Percentiles rank a stretch among this genome's conserved stretches.
These are phyloP conservation scores for Pseudotsuga menziesii DNA, from an alignment of 75 land plant genomes.

Conservation along the genomic window DNA sequence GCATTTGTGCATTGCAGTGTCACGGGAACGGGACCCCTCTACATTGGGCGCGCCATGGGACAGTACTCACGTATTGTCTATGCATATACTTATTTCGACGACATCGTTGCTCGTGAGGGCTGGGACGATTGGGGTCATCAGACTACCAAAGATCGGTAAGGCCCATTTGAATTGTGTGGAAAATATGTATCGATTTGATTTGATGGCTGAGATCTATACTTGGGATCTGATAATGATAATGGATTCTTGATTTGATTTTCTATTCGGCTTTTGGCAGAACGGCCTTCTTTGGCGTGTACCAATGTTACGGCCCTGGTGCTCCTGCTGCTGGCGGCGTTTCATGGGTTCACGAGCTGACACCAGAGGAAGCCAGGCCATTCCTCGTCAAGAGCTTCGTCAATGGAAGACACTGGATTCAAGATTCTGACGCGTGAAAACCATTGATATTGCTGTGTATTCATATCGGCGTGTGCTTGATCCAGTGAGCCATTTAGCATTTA, in stretches of 20 bases:
- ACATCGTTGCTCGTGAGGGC: slow-evolving; percentile 70
- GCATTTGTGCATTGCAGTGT: slow-evolving; percentile 82
- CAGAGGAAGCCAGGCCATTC: slow-evolving; percentile 43
- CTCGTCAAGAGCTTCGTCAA: slow-evolving; percentile 66
- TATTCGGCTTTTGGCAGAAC: background rate
- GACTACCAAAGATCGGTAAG: slow-evolving; percentile 55
- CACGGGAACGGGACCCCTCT: slow-evolving; percentile 80
- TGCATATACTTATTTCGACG: slow-evolving; percentile 72
- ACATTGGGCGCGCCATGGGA: slow-evolving; percentile 96
- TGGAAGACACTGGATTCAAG: slow-evolving; percentile 75
- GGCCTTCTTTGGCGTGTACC: slow-evolving; percentile 63
- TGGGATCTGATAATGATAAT: background rate
- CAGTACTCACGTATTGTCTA: slow-evolving; percentile 89
- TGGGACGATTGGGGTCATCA: slow-evolving; percentile 90
- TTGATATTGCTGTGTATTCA: background rate
- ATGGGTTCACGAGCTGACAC: slow-evolving; percentile 61
- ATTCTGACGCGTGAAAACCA: slow-evolving; percentile 28
- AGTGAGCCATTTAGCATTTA: too few species aligned
- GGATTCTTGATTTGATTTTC: background rate
- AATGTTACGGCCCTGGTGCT: slow-evolving; percentile 67
- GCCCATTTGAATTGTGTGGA: too few species aligned
- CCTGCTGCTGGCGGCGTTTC: slow-evolving; percentile 35
- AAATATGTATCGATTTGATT: too few species aligned
- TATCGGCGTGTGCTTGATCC: too few species aligned
- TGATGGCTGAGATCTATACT: background rate